phyloP scores from a whole-genome alignment of 225 moss, liverwort and hornwort species.

The Polytrichum commune region DNA sequence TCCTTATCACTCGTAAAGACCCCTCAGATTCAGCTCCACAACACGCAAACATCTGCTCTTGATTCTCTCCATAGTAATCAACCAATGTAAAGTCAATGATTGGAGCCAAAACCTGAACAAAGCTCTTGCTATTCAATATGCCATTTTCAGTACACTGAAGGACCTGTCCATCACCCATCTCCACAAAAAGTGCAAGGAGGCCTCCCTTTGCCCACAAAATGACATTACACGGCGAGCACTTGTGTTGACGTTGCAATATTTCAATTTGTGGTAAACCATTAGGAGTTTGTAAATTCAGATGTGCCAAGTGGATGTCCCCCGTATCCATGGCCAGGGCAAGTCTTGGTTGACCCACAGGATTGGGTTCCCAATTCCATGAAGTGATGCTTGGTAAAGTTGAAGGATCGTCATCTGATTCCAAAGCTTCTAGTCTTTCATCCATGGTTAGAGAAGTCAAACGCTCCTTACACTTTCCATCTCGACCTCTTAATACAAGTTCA shows the following conservation, averaged over 20 bases:
- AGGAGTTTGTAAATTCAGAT: constrained; percentile 43
- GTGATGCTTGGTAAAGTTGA: constrained; percentile 44
- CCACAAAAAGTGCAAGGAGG: constrained; percentile 79
- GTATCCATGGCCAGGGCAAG: constrained; percentile 89
- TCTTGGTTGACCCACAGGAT: constrained; percentile 59
- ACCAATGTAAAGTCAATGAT: constrained; percentile 90
- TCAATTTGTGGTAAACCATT: constrained; percentile 57
- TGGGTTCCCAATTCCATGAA: constrained; percentile 97
- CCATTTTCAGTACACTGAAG: constrained; percentile 64
- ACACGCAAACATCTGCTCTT: constrained; percentile 99
- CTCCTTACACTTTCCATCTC: constrained; percentile 55
- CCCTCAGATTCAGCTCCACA: constrained; percentile 82
- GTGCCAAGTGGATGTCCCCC: constrained; percentile 80
- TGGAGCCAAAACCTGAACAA: constrained; percentile 82
- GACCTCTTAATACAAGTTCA: constrained; percentile 64
- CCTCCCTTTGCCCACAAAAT: constrained; percentile 87
- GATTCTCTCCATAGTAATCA: constrained; percentile 89
- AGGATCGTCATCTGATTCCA: constrained; percentile 34
- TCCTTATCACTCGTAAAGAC: constrained; percentile 86
- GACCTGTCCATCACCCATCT: constrained; percentile 96
- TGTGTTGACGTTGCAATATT: constrained; percentile 65
- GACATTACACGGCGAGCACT: constrained; percentile 78
- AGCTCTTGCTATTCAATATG: constrained; percentile 59
- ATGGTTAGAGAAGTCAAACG: constrained; percentile 23
- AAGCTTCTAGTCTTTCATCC: constrained; percentile 21